Evolutionary conservation across 2,329 filamentous ascomycete species (phyloP).

Genomic region (Taxawa tesnikishii): DNA sequence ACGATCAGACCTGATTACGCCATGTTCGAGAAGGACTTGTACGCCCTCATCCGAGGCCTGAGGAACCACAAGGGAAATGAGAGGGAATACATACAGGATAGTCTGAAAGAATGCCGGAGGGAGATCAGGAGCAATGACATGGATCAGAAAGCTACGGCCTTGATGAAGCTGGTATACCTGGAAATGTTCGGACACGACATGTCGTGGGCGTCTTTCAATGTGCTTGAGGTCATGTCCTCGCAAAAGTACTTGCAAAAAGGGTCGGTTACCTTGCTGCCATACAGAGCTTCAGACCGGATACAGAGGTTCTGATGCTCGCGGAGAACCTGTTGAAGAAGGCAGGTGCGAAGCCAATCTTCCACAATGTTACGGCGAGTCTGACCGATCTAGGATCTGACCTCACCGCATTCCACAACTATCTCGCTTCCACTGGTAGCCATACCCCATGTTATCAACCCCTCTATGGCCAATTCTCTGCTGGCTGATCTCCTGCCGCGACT

Average conservation of each 20-base stretch:
- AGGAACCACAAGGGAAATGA: conserved; percentile 93
- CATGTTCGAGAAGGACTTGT: conserved; percentile 98
- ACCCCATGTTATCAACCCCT: conserved; percentile 90
- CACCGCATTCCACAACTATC: conserved; percentile 62
- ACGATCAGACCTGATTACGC: neutral
- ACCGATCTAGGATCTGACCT: conserved; percentile 51
- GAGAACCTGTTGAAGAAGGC: conserved; percentile 88
- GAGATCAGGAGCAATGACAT: conserved; percentile 92
- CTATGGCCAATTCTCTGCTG: conserved; percentile 79
- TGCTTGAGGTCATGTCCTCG: conserved; percentile 97
- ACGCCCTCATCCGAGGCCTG: conserved; percentile 94
- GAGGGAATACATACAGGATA: conserved; percentile 87
- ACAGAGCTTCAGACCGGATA: conserved; percentile 90
- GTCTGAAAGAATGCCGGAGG: conserved; percentile 84
- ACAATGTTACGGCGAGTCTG: conserved; percentile 14
- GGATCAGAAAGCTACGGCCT: conserved; percentile 91
- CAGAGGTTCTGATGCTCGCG: conserved; percentile 92
- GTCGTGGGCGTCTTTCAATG: conserved; percentile 98
- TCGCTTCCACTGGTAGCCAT: conserved; percentile 77
- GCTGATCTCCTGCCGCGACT: conserved; percentile 77
- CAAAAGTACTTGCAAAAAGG: conserved; percentile 83
- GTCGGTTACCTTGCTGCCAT: conserved; percentile 91
- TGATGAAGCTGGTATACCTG: conserved; percentile 91
- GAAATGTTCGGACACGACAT: conserved; percentile 99
- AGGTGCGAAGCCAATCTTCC: conserved; percentile 27